Conservation (phyloP, 2,329 filamentous ascomycete genomes). For the Nannizzia gypsea region DNA sequence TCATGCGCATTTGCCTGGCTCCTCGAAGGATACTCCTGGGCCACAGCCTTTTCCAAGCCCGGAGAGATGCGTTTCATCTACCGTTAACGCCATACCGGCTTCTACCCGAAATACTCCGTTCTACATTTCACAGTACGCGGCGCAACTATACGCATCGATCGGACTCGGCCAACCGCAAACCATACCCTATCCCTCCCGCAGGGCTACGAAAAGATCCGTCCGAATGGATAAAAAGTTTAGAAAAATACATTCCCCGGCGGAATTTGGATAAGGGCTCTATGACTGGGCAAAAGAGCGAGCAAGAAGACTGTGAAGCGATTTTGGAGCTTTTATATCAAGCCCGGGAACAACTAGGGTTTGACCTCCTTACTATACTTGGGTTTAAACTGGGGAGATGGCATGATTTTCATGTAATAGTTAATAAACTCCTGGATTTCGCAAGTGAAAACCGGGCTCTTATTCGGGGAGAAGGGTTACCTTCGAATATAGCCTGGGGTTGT, state of each 20-base stretch:
- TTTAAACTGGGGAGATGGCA: slow-evolving; percentile 31
- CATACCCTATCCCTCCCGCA: slow-evolving; percentile 15
- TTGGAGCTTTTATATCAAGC: slow-evolving; percentile 24
- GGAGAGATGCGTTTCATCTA: not conserved
- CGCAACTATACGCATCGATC: not conserved
- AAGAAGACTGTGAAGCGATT: slow-evolving; percentile 20
- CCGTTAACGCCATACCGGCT: not conserved
- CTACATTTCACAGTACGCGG: not conserved
- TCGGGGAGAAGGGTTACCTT: slow-evolving; percentile 16
- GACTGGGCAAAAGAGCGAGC: slow-evolving; percentile 13
- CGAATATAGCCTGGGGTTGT: slow-evolving; percentile 22
- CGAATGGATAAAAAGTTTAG: slow-evolving; percentile 27
- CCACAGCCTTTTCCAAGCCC: slow-evolving; percentile 6
- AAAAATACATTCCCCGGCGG: slow-evolving; percentile 23
- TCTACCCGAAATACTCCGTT: not conserved
- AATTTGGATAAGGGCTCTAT: slow-evolving; percentile 4
- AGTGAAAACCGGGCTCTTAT: slow-evolving; percentile 18
- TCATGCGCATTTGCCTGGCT: slow-evolving; percentile 34
- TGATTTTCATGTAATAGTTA: slow-evolving; percentile 29
- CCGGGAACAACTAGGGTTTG: slow-evolving; percentile 19
- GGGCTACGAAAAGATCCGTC: slow-evolving; percentile 18
- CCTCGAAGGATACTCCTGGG: slow-evolving; percentile 16
- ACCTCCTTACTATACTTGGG: slow-evolving; percentile 32
- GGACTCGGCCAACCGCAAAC: slow-evolving; percentile 6
- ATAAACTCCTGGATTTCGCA: slow-evolving; percentile 29